These are phyloP conservation scores for Didymella pinodella DNA, from an alignment of 2,329 filamentous ascomycete species.

Conservation along the genomic window DNA sequence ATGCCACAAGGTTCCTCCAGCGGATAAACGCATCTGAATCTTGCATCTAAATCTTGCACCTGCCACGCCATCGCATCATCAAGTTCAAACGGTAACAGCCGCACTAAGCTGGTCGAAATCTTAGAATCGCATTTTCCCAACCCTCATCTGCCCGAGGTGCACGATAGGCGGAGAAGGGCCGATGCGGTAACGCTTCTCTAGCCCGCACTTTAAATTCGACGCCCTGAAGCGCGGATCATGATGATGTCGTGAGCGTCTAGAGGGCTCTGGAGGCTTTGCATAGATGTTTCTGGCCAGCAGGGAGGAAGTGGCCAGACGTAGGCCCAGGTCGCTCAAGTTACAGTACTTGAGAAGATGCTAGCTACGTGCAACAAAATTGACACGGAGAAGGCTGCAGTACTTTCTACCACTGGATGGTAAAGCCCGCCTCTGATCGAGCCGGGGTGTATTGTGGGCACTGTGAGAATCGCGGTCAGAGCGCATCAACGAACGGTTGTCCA, in stretches of 20 bases:
- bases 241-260: slow-evolving; percentile 20
- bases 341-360: slow-evolving; percentile 7
- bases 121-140: slow-evolving; percentile 3
- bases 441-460: slow-evolving; percentile 10
- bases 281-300: neutral
- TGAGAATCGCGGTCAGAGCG: slow-evolving; percentile 13
- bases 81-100: slow-evolving; percentile 1
- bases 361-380: neutral
- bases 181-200: slow-evolving; percentile 11
- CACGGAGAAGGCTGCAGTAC: slow-evolving; percentile 10
- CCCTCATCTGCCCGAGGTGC: slow-evolving; percentile 5
- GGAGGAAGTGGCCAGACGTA: slow-evolving; percentile 4
- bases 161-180: slow-evolving; percentile 17
- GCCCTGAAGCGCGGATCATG: slow-evolving; percentile 1
- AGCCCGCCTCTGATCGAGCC: slow-evolving; percentile 6
- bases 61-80: slow-evolving; percentile 6
- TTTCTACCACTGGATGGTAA: slow-evolving; percentile 8
- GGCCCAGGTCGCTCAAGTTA: neutral
- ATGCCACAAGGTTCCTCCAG: neutral
- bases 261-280: slow-evolving; percentile 11
- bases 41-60: too few species aligned
- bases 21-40: slow-evolving; percentile 1
- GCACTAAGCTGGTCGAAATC: slow-evolving; percentile 5
- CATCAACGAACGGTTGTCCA: slow-evolving; percentile 7
- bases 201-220: slow-evolving; percentile 14